Base-by-base conservation (phyloP, 1,284 basidiomycete species). In the Pyrrhoderma noxium region DNA sequence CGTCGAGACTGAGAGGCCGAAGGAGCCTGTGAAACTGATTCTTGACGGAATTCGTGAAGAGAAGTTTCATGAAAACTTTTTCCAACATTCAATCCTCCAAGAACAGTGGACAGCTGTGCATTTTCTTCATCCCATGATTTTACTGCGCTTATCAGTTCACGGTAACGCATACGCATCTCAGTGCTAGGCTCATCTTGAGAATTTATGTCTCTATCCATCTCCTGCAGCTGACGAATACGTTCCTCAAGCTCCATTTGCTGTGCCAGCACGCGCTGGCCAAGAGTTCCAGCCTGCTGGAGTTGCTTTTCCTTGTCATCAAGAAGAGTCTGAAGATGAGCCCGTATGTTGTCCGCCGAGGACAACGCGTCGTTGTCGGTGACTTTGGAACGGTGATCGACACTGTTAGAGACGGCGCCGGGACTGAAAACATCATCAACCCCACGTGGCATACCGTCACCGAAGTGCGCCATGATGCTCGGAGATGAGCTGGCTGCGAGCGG, bases 161-260 rank as follows among this genome's bases (percentile, higher is more conserved):
- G 75, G 60, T 92, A 85, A 60, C 80, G 79, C 41, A 80, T 75
- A 49, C 79, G 75, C 14, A 85, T 81, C 48, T 86, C 83, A 14
- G 75, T 67, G 57, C 85, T 82, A 52, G 82, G 74, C 54, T 80
- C 80, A 50, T 80, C 79, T 55, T 79, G 77, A 41, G 78, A 77
- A 27, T 63, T 64, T 55, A 70, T 76, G 51, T 80, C 77, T 22
- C 69, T 70, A 47, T 80, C 79, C 31, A 77, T 63, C 43, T 85
- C 85, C 61, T 89, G 82, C 50, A 96, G 75, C 58, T 85, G 85
- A 45, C 79, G 74, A 56, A 96, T 89, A 43, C 89, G 79, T 60
- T 87, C 82, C 68, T 94, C 89, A 56, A 96, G 79, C 65, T 95
- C 90, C 69, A 88, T 83, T 67, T 91, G 91, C 72, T 96, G 93